Base-by-base conservation (phyloP, 441 rosid genomes). In the Biscutella laevigata region DNA sequence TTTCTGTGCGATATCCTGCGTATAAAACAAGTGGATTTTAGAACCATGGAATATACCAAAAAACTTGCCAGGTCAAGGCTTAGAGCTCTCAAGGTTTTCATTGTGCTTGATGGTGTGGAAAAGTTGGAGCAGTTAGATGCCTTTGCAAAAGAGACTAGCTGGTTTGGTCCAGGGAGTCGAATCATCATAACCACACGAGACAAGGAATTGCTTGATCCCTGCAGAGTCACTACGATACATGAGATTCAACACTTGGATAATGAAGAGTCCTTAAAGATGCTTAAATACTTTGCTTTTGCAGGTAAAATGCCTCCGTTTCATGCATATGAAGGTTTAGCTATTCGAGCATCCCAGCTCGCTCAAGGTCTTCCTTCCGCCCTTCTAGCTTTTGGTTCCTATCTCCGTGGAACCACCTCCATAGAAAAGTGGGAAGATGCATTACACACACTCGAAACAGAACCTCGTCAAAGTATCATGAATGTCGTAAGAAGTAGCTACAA, bases 181-280 rank as follows among this genome's bases (percentile, higher is more conserved):
- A 36, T 73, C 54, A 63, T 74, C 15, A 39, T 74, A 19, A 64
- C 78, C 38, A 55, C 59, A 2, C 36, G 73, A 27, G 49, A 70
- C 32, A n/a, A n/a, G n/a, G n/a, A n/a, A n/a, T n/a, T n/a, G n/a
- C n/a, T n/a, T n/a, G n/a, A n/a, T n/a, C n/a, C n/a, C n/a, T n/a
- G n/a, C n/a, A n/a, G n/a, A n/a, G n/a, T n/a, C n/a, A n/a, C n/a
- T n/a, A n/a, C n/a, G n/a, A n/a, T n/a, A n/a, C n/a, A n/a, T n/a
- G n/a, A n/a, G n/a, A n/a, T n/a, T n/a, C n/a, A n/a, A n/a, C n/a
- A n/a, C n/a, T n/a, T n/a, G n/a, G n/a, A n/a, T n/a, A n/a, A n/a
- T n/a, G n/a, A n/a, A n/a, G n/a, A n/a, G n/a, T n/a, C n/a, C n/a
- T n/a, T n/a, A n/a, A n/a, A n/a, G n/a, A n/a, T 70, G 2, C 50